Percentiles rank a stretch among this genome's conserved stretches.
phyloP scores from a whole-genome alignment of 345 rosid species.

The Syzygium oleosum region DNA sequence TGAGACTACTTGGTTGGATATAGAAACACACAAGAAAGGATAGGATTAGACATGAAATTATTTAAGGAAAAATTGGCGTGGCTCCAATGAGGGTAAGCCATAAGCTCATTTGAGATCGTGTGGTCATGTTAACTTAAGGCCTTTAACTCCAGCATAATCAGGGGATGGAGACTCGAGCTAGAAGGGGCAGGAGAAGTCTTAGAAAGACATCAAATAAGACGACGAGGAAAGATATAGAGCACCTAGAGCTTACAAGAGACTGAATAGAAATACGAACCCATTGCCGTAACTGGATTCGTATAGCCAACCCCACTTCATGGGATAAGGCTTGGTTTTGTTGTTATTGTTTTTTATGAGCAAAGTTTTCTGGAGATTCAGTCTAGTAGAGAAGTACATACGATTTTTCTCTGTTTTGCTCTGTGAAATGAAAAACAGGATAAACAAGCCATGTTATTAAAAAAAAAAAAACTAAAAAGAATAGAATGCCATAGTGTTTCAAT shows the following conservation, averaged over 20 bases:
- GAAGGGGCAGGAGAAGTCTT: not conserved
- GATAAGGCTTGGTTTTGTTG: not conserved
- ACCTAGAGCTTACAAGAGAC: not conserved
- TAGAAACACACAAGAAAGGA: not conserved
- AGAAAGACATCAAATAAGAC: not conserved
- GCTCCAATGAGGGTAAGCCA: not conserved
- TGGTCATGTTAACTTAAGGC: not conserved
- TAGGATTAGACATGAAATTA: not conserved
- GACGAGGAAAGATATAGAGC: not conserved
- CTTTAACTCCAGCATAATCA: not conserved
- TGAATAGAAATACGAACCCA: not conserved
- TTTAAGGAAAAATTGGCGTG: not conserved
- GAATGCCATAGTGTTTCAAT: not conserved
- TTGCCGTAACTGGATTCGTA: not conserved
- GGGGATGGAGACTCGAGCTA: not conserved
- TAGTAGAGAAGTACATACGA: not conserved
- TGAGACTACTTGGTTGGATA: not conserved
- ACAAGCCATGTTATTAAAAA: not conserved
- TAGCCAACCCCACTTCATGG: not conserved
- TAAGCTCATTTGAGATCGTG: not conserved
- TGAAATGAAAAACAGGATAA: not conserved
- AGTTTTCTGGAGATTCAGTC: not conserved
- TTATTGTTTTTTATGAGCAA: not conserved
- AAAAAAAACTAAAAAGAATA: not conserved
- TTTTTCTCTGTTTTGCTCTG: not conserved